Evolutionary conservation across 2,329 filamentous ascomycete species (phyloP).

Genomic region (Cryphonectria parasitica): DNA sequence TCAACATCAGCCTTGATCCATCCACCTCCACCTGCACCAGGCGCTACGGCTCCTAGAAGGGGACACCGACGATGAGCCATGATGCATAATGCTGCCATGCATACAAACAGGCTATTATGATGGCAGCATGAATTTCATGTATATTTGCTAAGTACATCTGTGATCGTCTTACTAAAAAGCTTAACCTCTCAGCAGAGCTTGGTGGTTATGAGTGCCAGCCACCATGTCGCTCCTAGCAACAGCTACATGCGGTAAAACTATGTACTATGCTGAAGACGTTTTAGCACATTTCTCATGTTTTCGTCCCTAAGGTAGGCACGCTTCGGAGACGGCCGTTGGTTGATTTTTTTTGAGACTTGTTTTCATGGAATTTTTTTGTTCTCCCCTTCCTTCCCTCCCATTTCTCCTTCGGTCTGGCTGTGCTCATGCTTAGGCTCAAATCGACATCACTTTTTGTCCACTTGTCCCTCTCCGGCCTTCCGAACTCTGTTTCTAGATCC

Average conservation of each 20-base stretch:
- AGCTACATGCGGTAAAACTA: not conserved
- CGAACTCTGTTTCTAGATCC: not conserved
- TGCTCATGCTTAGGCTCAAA: not conserved
- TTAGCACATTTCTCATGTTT: not conserved
- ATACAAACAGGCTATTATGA: not conserved
- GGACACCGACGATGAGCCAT: not conserved
- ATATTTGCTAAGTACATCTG: not conserved
- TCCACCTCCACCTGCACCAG: not conserved
- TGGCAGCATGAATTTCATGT: not conserved
- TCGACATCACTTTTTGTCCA: not conserved
- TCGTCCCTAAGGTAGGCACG: not conserved
- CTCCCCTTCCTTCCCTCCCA: not conserved
- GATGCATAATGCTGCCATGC: not conserved
- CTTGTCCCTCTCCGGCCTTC: not conserved
- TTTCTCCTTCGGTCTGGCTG: not conserved
- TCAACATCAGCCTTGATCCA: not conserved
- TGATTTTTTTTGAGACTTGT: not conserved
- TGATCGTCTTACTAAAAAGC: not conserved
- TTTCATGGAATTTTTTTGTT: not conserved
- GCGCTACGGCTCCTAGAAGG: not conserved
- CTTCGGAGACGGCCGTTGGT: not conserved
- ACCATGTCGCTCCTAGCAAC: constrained; percentile 1
- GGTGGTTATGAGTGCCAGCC: not conserved
- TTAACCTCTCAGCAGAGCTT: not conserved
- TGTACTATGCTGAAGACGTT: not conserved